Base-by-base conservation (phyloP, 2,329 filamentous ascomycete species). In the Neoascochyta sp. region DNA sequence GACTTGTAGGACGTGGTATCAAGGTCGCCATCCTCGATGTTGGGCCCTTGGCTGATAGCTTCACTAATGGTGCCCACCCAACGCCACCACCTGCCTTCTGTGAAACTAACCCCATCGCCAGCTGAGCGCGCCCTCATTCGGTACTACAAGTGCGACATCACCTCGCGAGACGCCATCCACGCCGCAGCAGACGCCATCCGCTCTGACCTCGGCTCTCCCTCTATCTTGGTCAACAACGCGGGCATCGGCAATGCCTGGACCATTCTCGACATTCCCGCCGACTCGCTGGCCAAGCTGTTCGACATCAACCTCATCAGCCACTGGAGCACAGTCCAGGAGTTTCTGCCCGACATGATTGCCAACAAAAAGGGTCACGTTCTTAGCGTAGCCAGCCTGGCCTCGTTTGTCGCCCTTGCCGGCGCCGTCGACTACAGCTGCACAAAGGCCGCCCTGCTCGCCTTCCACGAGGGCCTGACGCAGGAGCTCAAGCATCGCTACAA, bases 401-500 rank as follows among this genome's bases (percentile, higher is more conserved):
- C 55, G 1, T 63, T 58, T 13, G 37, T 55, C 3, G 43, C 49
- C n/a, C 29, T 60, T 5, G 54, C 60, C 5, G 54, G 48, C 11
- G 50, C 52, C 16, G 54, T 52, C 10, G 60, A 63, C 24, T 64
- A 64, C 29, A 50, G 50, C 41, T 51, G 49, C 24, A 56, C 60
- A 7, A 64, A 64, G 38, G 52, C 48, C 11, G 60, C 46, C 5
- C 36, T 62, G 3, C 38, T 54, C 11, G 52, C 57, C 8, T 55
- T 64, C 17, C 47, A 63, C 16, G 60, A 63, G 33, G 53, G 47
- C 6, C 50, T 69, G 3, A 52, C 47, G 0, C 53, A 62, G 22
- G 67, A 70, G 36, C 43, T 69, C 10, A 64, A 66, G 34, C 55
- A 64, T 33, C 57, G 64, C 21, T 62, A 67, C 50, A 52, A 63